Evolutionary conservation across 1,284 basidiomycete genomes (phyloP).

Genomic region (Ustilago vetiveriae): DNA sequence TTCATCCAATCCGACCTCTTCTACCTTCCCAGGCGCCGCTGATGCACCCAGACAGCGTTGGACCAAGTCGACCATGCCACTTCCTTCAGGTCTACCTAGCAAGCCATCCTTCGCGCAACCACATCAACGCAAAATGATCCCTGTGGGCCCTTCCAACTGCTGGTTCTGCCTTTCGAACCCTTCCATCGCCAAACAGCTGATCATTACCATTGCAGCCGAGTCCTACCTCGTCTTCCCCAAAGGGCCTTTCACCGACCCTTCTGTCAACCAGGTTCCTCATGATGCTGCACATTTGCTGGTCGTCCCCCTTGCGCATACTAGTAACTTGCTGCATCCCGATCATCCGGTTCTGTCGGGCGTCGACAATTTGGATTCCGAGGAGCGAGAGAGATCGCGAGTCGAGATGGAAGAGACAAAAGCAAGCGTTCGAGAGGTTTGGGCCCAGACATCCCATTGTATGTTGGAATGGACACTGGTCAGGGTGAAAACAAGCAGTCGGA

Average conservation of each 20-base stretch:
- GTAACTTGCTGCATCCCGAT: constrained; percentile 13
- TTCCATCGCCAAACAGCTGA: constrained; percentile 54
- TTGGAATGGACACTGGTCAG: constrained; percentile 46
- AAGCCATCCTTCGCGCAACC: constrained; percentile 18
- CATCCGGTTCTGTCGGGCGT: constrained; percentile 4
- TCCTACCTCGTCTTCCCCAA: constrained; percentile 63
- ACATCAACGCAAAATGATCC: constrained; percentile 22
- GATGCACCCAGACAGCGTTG: neutral
- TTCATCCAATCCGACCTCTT: neutral
- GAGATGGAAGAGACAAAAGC: constrained; percentile 42
- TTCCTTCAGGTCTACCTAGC: constrained; percentile 27
- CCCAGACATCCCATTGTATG: constrained; percentile 16
- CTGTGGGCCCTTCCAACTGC: constrained; percentile 61
- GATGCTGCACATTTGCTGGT: constrained; percentile 60
- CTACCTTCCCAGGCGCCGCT: neutral
- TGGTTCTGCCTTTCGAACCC: constrained; percentile 67
- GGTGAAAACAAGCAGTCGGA: constrained; percentile 34
- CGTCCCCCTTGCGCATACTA: constrained; percentile 53
- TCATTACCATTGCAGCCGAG: constrained; percentile 54
- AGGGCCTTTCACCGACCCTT: constrained; percentile 48
- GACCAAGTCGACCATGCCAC: constrained; percentile 14
- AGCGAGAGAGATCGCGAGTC: constrained; percentile 3
- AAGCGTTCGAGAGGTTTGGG: constrained; percentile 34
- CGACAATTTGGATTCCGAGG: constrained; percentile 2
- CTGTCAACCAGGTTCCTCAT: constrained; percentile 32